Percentiles rank a stretch among this genome's conserved stretches.
Conservation (phyloP, 805 yeast genomes). For the Aciculoconidium aculeatum region DNA sequence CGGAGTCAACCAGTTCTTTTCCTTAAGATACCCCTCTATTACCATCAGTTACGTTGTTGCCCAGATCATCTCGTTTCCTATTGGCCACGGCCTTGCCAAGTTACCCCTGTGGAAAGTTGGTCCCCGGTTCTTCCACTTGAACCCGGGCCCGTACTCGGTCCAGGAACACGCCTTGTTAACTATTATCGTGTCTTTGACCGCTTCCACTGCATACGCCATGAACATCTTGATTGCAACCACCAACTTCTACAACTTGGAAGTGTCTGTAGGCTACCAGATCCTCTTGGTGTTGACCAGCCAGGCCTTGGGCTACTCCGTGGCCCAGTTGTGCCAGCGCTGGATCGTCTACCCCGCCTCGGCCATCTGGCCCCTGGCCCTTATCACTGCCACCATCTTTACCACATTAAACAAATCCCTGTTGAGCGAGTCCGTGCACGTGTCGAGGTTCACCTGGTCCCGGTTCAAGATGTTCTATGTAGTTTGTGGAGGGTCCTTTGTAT, state of each 20-base stretch:
- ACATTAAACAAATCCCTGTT: constrained; percentile 10
- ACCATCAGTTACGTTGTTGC: constrained; percentile 20
- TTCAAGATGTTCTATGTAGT: constrained; percentile 14
- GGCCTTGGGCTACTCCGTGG: constrained; percentile 24
- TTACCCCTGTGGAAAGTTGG: constrained; percentile 9
- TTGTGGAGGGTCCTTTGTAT: constrained; percentile 15
- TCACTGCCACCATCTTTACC: constrained; percentile 16
- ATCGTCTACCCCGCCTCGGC: constrained; percentile 46
- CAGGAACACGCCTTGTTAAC: constrained; percentile 20
- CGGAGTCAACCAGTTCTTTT: constrained; percentile 21
- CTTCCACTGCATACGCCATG: constrained; percentile 18
- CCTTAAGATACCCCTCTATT: constrained; percentile 20
- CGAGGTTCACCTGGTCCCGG: constrained; percentile 14
- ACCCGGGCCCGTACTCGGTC: constrained; percentile 16
- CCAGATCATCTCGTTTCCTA: constrained; percentile 18
- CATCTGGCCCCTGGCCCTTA: constrained; percentile 44
- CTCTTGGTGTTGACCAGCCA: constrained; percentile 19
- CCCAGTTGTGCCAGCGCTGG: constrained; percentile 22
- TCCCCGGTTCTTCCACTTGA: constrained; percentile 14
- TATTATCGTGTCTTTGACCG: constrained; percentile 16
- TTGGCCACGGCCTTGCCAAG: constrained; percentile 15
- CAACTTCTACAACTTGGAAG: constrained; percentile 10
- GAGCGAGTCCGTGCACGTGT: constrained; percentile 7
- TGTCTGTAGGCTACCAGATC: constrained; percentile 21
- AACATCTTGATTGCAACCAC: constrained; percentile 18